phyloP scores from a whole-genome alignment of 2,329 filamentous ascomycete species.

The Colletotrichum spinosum region DNA sequence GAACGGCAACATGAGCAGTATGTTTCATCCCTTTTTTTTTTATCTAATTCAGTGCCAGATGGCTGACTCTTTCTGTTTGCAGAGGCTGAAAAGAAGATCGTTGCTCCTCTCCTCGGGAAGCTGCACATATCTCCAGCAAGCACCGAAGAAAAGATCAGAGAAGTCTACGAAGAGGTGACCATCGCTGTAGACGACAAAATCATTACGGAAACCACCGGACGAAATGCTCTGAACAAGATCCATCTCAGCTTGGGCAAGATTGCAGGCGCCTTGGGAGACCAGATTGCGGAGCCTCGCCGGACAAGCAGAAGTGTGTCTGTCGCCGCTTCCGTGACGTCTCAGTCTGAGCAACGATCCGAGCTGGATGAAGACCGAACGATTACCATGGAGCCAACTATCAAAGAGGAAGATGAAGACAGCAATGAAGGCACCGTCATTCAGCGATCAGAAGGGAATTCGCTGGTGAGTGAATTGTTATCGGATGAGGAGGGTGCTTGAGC shows the following conservation, averaged over 20 bases:
- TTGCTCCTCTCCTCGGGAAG: constrained; percentile 84
- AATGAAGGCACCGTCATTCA: constrained; percentile 42
- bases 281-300: constrained; percentile 50
- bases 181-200: constrained; percentile 73
- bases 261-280: constrained; percentile 68
- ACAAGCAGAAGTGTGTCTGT: constrained; percentile 59
- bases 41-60: no score
- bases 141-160: constrained; percentile 67
- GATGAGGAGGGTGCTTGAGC: constrained; percentile 50
- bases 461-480: constrained; percentile 54
- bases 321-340: constrained; percentile 40
- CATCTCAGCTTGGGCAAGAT: constrained; percentile 76
- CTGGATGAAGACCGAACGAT: constrained; percentile 53
- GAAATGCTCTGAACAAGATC: constrained; percentile 76
- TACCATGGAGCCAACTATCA: constrained; percentile 57
- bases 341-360: constrained; percentile 40
- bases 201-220: constrained; percentile 69
- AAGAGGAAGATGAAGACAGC: constrained; percentile 57
- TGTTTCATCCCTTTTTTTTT: constrained; percentile 46
- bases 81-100: constrained; percentile 89
- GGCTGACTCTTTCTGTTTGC: constrained; percentile 46
- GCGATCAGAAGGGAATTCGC: constrained; percentile 45
- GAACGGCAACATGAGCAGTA: constrained; percentile 74
- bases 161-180: constrained; percentile 68
- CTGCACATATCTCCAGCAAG: constrained; percentile 80